Percentiles rank a stretch among this genome's conserved stretches.
These are phyloP conservation scores for Alternaria ethzedia DNA, from an alignment of 2,329 filamentous ascomycete species.

Conservation along the genomic window DNA sequence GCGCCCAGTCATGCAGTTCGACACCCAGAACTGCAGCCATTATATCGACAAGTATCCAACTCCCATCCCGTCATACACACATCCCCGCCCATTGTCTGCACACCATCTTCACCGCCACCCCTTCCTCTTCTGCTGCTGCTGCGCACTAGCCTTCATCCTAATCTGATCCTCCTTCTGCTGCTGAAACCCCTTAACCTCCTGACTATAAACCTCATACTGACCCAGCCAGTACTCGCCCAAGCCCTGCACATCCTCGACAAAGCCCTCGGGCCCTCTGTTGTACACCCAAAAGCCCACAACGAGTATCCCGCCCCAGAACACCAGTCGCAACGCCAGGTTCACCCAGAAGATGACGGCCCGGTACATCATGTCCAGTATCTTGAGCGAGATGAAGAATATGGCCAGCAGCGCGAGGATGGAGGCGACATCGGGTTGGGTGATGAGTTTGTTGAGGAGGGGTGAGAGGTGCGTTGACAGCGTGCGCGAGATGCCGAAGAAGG, in stretches of 20 bases:
- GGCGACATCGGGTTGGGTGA: constrained; percentile 53
- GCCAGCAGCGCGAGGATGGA: constrained; percentile 64
- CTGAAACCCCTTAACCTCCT: constrained; percentile 36
- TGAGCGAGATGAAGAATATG: constrained; percentile 67
- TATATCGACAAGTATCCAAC: not conserved
- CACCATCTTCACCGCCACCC: constrained; percentile 16
- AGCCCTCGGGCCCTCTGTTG: constrained; percentile 67
- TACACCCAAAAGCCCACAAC: constrained; percentile 64
- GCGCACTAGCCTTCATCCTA: constrained; percentile 22
- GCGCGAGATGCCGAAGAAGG: constrained; percentile 34
- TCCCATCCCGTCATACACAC: not conserved
- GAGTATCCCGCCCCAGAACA: constrained; percentile 68
- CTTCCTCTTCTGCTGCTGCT: constrained; percentile 17
- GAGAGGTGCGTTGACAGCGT: constrained; percentile 38
- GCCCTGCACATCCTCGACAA: constrained; percentile 62
- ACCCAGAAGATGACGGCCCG: constrained; percentile 80
- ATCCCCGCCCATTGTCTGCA: not conserved
- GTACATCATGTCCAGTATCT: constrained; percentile 71
- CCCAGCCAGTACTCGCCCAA: constrained; percentile 47
- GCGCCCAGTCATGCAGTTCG: not conserved
- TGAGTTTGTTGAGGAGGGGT: constrained; percentile 35
- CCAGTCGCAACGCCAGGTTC: constrained; percentile 65
- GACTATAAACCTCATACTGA: constrained; percentile 47
- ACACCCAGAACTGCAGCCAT: not conserved
- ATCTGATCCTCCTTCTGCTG: constrained; percentile 35